These are phyloP conservation scores for Dipteronia sinensis DNA, from an alignment of 345 rosid genomes.

Conservation along the genomic window DNA sequence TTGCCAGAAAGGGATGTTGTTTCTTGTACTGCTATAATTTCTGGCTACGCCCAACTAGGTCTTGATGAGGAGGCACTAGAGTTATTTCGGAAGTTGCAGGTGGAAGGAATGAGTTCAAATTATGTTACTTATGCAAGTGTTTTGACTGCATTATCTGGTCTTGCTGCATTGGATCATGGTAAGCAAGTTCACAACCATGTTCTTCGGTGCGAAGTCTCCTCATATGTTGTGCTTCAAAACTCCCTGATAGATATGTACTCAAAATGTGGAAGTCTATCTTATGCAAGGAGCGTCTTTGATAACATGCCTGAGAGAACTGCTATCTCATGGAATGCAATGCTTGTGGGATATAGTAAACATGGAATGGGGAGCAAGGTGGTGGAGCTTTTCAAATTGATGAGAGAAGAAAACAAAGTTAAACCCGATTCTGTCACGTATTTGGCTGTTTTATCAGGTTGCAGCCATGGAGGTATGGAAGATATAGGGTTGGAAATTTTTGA, in stretches of 20 bases:
- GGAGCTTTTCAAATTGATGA: slow-evolving; percentile 70
- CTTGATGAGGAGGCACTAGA: slow-evolving; percentile 76
- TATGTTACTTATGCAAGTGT: slow-evolving; percentile 85
- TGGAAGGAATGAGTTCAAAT: slow-evolving; percentile 77
- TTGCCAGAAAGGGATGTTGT: slow-evolving; percentile 92
- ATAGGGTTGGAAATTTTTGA: slow-evolving; percentile 65
- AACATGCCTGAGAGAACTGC: slow-evolving; percentile 70
- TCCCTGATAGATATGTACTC: slow-evolving; percentile 93
- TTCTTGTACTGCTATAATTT: slow-evolving; percentile 86
- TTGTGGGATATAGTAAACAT: slow-evolving; percentile 82
- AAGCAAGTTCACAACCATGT: slow-evolving; percentile 86
- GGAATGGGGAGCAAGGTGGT: slow-evolving; percentile 70
- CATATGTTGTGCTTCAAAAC: slow-evolving; percentile 66
- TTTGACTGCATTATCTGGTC: slow-evolving; percentile 78
- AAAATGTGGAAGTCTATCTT: slow-evolving; percentile 76
- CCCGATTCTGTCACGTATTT: slow-evolving; percentile 72
- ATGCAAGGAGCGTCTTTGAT: slow-evolving; percentile 66
- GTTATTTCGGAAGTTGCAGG: slow-evolving; percentile 58
- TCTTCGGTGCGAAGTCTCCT: slow-evolving; percentile 60
- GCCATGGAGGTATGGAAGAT: slow-evolving; percentile 87
- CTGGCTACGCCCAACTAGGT: slow-evolving; percentile 89
- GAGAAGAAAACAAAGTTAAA: slow-evolving; percentile 58
- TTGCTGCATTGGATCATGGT: slow-evolving; percentile 77
- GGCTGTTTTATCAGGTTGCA: slow-evolving; percentile 87
- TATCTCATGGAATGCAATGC: slow-evolving; percentile 86